A percentile compares a stretch with the other conserved stretches of the same genome.
phyloP scores from a whole-genome alignment of 148 eudicot species.

The Drosera capensis region DNA sequence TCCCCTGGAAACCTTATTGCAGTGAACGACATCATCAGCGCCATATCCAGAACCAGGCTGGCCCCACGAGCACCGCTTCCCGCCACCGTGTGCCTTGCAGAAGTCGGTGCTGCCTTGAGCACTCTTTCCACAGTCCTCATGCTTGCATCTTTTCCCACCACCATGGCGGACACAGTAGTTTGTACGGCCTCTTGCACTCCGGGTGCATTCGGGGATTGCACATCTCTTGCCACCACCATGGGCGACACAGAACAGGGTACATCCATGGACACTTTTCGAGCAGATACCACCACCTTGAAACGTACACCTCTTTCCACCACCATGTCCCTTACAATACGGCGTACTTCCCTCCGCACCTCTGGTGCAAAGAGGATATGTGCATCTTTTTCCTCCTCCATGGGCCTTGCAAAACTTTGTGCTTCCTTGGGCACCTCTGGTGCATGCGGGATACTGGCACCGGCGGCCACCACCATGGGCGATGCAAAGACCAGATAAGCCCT shows the following conservation, averaged over 20 bases:
- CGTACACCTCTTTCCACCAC: conserved; percentile 70
- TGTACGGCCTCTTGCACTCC: conserved; percentile 70
- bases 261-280: no score
- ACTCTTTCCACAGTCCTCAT: conserved; percentile 48
- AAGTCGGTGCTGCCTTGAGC: conserved; percentile 72
- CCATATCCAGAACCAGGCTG: conserved; percentile 47
- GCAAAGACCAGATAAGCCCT: no score
- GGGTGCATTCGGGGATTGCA: conserved; percentile 37
- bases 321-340: conserved; percentile 56
- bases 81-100: conserved; percentile 79
- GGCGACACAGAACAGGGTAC: no score
- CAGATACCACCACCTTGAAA: conserved; percentile 25
- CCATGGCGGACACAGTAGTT: conserved; percentile 66
- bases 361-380: conserved; percentile 41
- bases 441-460: conserved; percentile 41
- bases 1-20: conserved; percentile 74
- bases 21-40: conserved; percentile 24
- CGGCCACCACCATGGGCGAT: conserved; percentile 84
- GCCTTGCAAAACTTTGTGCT: no score
- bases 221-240: conserved; percentile 87
- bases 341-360: conserved; percentile 81
- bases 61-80: conserved; percentile 58
- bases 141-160: conserved; percentile 62
- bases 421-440: conserved; percentile 59
- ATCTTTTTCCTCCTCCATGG: conserved; percentile 68